Evolutionary conservation across 1,284 basidiomycete species (phyloP).

Genomic region (Volvariella surrecta): DNA sequence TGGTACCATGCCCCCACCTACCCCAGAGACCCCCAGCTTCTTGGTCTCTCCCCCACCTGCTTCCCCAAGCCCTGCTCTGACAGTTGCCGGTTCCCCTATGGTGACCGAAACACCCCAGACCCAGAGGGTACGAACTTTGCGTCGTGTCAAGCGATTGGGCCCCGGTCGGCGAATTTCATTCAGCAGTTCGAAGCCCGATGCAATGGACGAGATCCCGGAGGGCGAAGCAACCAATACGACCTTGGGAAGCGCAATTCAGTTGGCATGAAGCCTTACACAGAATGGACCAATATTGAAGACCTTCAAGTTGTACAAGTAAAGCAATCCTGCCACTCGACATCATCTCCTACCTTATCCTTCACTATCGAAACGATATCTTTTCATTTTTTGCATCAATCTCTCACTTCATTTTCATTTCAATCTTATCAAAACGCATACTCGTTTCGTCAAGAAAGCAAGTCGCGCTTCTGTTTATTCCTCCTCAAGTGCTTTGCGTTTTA

Average conservation of each 20-base stretch:
- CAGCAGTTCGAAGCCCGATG: slow-evolving; percentile 28
- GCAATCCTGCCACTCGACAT: too few relatives aligned
- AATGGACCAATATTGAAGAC: too few relatives aligned
- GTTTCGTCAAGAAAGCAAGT: too few relatives aligned
- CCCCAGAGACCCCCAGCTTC: slow-evolving; percentile 7
- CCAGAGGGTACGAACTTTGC: slow-evolving; percentile 18
- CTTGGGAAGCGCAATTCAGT: slow-evolving; percentile 54
- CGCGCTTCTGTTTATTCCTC: too few relatives aligned
- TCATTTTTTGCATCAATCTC: too few relatives aligned
- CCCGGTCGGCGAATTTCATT: slow-evolving; percentile 44
- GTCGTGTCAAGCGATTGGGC: slow-evolving; percentile 30
- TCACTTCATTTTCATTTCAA: too few relatives aligned
- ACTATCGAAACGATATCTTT: too few relatives aligned
- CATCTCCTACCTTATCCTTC: too few relatives aligned
- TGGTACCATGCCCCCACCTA: slow-evolving; percentile 7
- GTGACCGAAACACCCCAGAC: background rate
- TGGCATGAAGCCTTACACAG: slow-evolving; percentile 23
- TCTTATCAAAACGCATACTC: too few relatives aligned
- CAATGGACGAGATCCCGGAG: slow-evolving; percentile 24
- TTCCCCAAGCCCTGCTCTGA: slow-evolving; percentile 4
- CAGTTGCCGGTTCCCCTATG: background rate
- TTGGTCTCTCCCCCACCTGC: slow-evolving; percentile 9
- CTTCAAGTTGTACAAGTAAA: too few relatives aligned
- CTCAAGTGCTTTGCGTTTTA: too few relatives aligned
- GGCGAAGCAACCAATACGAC: slow-evolving; percentile 22